Base-by-base conservation (phyloP, 495 filamentous ascomycete genomes). In the Daldinia grandis region DNA sequence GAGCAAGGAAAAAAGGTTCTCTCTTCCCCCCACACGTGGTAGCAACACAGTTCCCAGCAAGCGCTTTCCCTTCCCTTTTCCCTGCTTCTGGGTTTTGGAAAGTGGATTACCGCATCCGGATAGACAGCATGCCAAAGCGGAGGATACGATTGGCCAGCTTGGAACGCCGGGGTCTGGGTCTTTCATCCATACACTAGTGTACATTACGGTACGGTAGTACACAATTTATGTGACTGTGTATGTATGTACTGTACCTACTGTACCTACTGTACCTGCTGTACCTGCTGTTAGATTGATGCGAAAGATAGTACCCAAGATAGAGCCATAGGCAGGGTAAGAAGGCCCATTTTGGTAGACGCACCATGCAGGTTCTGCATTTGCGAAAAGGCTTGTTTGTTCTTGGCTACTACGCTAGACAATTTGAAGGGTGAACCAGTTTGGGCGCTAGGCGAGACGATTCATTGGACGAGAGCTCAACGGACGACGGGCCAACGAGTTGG, bases 351-450 rank as follows among this genome's bases (percentile, higher is more conserved):
- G 9, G 64, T 42, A 24, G 35, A 67, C 67, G 58, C 69, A 56
- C 57, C 63, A 62, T 72, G 69, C 69, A 67, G 59, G 54, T 55
- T 33, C 58, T 64, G 69, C 69, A 72, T 72, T 64, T 64, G 53
- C 58, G 44, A 67, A 71, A 71, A 70, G 58, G 69, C 69, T 72
- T 72, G 54, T 72, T 72, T 72, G 58, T 40, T 5, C 69, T 67
- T 72, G 69, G 69, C 69, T 67, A 38, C 30, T n/a, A 72, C 64
- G 63, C 59, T 66, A 64, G 55, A 24, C 14, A 35, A 17, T 44
- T 59, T 21, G 49, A 55, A 61, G 56, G 53, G 53, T 2, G 25
- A 30, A 33, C 51, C 53, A 47, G 28, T 49, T 58, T 25, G 47
- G 14, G 33, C 19, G 53, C 7, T 42, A 62, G 31, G 30, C 27